Evolutionary conservation across 768 basidiomycete genomes (phyloP).

Genomic region (Vararia minispora): DNA sequence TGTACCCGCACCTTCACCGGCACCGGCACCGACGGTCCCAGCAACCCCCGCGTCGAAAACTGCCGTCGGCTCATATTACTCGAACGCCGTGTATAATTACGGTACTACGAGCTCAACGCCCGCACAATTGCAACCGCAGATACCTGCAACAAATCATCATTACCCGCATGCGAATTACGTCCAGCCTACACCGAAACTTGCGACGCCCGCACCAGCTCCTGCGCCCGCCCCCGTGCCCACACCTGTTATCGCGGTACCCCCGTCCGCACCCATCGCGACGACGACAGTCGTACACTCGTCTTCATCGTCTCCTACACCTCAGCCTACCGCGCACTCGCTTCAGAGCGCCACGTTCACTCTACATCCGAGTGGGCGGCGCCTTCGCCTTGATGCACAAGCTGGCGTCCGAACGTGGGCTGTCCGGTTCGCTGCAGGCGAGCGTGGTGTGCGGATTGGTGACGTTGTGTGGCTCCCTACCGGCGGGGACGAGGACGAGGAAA

Average conservation of each 20-base stretch:
- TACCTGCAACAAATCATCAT: conserved; percentile 3
- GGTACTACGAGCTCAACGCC: too few relatives aligned
- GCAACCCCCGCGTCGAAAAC: conserved; percentile 4
- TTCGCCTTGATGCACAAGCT: conserved; percentile 53
- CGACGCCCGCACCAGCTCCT: too few relatives aligned
- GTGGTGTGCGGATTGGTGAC: conserved; percentile 39
- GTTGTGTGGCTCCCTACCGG: conserved; percentile 31
- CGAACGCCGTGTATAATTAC: too few relatives aligned
- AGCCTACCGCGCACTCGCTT: conserved; percentile 11
- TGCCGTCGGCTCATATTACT: too few relatives aligned
- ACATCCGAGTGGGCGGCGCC: conserved; percentile 44
- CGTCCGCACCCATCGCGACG: background rate
- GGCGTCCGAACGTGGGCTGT: conserved; percentile 70
- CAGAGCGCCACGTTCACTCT: conserved; percentile 16
- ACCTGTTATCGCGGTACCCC: conserved; percentile 1
- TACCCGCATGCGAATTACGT: too few relatives aligned
- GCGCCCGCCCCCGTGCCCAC: conserved; percentile 11
- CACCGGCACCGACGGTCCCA: conserved; percentile 6
- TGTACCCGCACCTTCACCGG: conserved; percentile 12
- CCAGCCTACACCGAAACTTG: too few relatives aligned
- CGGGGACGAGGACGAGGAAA: conserved; percentile 48
- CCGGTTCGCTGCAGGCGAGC: conserved; percentile 47
- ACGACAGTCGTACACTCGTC: background rate
- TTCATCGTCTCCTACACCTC: conserved; percentile 10
- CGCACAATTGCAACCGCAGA: conserved; percentile 4